Percentiles rank a stretch among this genome's conserved stretches.
Evolutionary conservation across 306 rosid genomes (phyloP).

Genomic region (Neltuma alba): DNA sequence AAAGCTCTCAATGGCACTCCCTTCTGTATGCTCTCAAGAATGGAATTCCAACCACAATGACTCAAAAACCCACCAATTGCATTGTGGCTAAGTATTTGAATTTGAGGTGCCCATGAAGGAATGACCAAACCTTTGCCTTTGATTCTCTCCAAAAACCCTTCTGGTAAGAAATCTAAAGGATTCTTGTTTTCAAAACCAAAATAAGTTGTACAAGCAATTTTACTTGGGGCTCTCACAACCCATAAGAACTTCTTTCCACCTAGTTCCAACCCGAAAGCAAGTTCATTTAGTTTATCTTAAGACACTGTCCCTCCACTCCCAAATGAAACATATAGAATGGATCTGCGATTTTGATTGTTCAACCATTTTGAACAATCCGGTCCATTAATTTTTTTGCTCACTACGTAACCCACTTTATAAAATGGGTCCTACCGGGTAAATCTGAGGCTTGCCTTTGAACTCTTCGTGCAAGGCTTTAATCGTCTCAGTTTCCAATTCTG

Average conservation of each 20-base stretch:
- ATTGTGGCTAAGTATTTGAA: background rate
- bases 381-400: background rate
- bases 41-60: background rate
- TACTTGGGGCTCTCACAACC: background rate
- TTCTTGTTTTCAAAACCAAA: background rate
- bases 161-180: background rate
- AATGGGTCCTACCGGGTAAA: background rate
- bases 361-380: background rate
- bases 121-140: background rate
- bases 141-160: background rate
- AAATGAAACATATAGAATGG: background rate
- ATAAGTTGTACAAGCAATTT: background rate
- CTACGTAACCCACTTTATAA: background rate
- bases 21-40: background rate
- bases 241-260: background rate
- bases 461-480: background rate
- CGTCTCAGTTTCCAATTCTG: background rate
- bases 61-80: background rate
- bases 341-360: background rate
- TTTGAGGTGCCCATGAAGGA: background rate
- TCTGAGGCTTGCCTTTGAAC: background rate
- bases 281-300: background rate
- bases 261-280: background rate
- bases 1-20: background rate
- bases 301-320: background rate